Conservation (phyloP, 2,329 filamentous ascomycete species). For the Aspergillus sp. region DNA sequence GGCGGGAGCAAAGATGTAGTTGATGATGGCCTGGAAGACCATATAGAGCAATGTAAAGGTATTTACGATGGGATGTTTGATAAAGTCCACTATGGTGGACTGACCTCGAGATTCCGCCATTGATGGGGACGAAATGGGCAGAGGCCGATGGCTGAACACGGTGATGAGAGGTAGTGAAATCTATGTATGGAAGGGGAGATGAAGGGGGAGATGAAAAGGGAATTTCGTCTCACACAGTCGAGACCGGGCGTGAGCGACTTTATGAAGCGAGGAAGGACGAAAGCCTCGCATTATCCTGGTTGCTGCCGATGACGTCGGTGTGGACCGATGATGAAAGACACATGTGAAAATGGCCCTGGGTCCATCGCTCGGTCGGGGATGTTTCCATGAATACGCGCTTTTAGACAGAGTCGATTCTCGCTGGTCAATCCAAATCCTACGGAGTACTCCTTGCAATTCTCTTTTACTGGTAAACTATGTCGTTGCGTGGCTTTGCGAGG, state of each 20-base stretch:
- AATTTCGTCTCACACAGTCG: too few species aligned
- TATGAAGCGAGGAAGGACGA: not conserved
- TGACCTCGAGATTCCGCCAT: not conserved
- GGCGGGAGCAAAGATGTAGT: conserved; percentile 63
- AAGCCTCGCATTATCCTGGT: not conserved
- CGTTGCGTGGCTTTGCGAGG: too few species aligned
- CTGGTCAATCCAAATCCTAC: too few species aligned
- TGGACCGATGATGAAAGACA: not conserved
- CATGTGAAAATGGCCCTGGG: not conserved
- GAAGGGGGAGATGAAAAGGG: too few species aligned
- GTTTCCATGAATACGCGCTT: too few species aligned
- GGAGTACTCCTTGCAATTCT: too few species aligned
- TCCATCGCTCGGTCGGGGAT: too few species aligned
- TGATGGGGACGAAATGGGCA: not conserved
- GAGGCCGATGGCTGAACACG: too few species aligned
- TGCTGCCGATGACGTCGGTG: not conserved
- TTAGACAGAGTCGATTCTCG: too few species aligned
- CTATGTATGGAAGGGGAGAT: not conserved
- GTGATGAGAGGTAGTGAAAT: not conserved
- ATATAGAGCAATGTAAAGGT: conserved; percentile 33
- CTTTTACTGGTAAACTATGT: too few species aligned
- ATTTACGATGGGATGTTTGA: conserved; percentile 31
- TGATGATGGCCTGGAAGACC: conserved; percentile 29
- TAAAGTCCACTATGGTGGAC: conserved; percentile 21
- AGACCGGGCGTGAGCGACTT: too few species aligned